phyloP scores from a whole-genome alignment of 768 basidiomycete genomes.

The Podaxis mareebaensis region DNA sequence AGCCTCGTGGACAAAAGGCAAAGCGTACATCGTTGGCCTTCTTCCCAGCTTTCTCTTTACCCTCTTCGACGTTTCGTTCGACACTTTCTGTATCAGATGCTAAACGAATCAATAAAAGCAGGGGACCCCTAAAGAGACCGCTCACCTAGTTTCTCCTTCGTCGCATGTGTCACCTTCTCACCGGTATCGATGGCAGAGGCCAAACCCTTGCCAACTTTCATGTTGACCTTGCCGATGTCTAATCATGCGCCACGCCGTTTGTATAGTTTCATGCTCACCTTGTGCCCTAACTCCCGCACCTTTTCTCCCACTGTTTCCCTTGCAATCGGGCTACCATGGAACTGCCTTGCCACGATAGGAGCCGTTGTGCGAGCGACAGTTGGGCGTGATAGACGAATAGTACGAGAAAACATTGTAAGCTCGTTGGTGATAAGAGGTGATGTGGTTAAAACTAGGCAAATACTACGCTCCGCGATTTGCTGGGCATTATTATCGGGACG shows the following conservation, averaged over 20 bases:
- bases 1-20: background rate
- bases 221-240: constrained; percentile 38
- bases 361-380: constrained; percentile 1
- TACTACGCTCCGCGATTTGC: background rate
- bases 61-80: constrained; percentile 33
- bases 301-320: constrained; percentile 45
- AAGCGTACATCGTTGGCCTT: constrained; percentile 41
- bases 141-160: constrained; percentile 44
- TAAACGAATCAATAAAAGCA: background rate
- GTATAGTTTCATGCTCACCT: constrained; percentile 26
- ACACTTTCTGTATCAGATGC: constrained; percentile 31
- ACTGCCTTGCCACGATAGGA: constrained; percentile 21
- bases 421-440: background rate
- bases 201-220: constrained; percentile 43
- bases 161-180: constrained; percentile 38
- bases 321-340: constrained; percentile 37
- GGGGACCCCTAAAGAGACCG: background rate
- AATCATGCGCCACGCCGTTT: background rate
- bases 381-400: background rate
- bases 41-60: constrained; percentile 32
- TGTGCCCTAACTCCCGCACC: constrained; percentile 44
- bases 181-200: constrained; percentile 50
- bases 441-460: background rate
- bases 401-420: constrained; percentile 5
- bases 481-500: background rate